Percentiles rank a stretch among this genome's conserved stretches.
These are phyloP conservation scores for Neoscytalidium dimidiatum DNA, from an alignment of 2,329 filamentous ascomycete genomes.

Conservation along the genomic window DNA sequence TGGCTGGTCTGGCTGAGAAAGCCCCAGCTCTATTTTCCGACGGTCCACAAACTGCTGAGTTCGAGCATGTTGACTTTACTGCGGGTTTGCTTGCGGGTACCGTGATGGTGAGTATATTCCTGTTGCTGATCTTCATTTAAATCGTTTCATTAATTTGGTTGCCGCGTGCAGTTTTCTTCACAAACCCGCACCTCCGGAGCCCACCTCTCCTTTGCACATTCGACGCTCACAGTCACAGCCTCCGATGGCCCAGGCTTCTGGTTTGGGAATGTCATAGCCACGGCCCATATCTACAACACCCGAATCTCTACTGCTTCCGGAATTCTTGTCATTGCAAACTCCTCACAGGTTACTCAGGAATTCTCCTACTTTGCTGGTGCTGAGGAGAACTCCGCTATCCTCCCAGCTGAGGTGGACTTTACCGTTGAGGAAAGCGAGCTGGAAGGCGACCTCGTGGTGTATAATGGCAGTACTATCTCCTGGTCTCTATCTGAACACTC, in stretches of 20 bases:
- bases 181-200: conserved; percentile 23
- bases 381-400: conserved; percentile 28
- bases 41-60: conserved; percentile 26
- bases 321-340: conserved; percentile 30
- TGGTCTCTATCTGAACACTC: not conserved
- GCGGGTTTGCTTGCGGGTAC: conserved; percentile 34
- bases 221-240: conserved; percentile 23
- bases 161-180: conserved; percentile 27
- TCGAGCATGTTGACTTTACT: conserved; percentile 26
- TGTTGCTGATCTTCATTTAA: not conserved
- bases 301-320: conserved; percentile 25
- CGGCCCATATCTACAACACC: conserved; percentile 21
- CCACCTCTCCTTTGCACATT: conserved; percentile 26
- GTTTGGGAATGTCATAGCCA: conserved; percentile 35
- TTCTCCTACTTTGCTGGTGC: conserved; percentile 37
- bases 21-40: conserved; percentile 32
- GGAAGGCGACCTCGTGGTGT: conserved; percentile 35
- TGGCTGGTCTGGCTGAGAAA: conserved; percentile 28
- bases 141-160: not conserved
- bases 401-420: conserved; percentile 30
- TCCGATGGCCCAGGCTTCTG: conserved; percentile 29
- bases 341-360: conserved; percentile 35
- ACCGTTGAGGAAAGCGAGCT: conserved; percentile 29
- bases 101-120: conserved; percentile 19
- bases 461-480: conserved; percentile 29